These are phyloP conservation scores for Clonostachys chloroleuca DNA, from an alignment of 2,329 filamentous ascomycete genomes.

Conservation along the genomic window DNA sequence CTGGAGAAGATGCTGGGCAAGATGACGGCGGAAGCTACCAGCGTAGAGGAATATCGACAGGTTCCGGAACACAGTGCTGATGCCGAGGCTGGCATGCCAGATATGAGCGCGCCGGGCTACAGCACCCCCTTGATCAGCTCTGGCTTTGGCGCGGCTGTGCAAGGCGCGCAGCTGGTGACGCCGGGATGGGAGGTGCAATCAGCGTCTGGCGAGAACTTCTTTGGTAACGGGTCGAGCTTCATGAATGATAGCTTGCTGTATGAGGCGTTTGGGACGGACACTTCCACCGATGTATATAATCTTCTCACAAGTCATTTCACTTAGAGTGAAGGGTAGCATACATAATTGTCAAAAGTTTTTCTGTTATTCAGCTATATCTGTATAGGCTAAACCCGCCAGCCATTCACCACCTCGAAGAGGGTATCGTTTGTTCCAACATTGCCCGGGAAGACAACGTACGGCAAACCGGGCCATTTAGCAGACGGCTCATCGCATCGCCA, in stretches of 20 bases:
- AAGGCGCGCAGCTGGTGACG: neutral
- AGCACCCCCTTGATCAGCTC: neutral
- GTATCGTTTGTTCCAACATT: slow-evolving; percentile 45
- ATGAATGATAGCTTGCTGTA: slow-evolving; percentile 17
- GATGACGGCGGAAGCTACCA: neutral
- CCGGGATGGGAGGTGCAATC: neutral
- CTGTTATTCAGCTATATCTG: neutral
- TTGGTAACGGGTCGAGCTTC: slow-evolving; percentile 9
- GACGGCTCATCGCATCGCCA: slow-evolving; percentile 53
- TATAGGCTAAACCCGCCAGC: slow-evolving; percentile 1
- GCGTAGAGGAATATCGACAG: neutral
- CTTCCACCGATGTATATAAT: slow-evolving; percentile 2
- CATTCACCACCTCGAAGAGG: slow-evolving; percentile 31
- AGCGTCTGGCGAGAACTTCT: slow-evolving; percentile 3
- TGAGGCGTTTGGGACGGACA: slow-evolving; percentile 17
- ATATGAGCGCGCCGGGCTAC: neutral
- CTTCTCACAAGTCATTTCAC: neutral
- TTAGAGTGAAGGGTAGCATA: neutral
- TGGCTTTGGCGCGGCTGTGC: neutral
- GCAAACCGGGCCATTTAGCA: slow-evolving; percentile 43
- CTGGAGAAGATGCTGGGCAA: slow-evolving; percentile 24
- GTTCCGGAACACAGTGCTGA: slow-evolving; percentile 1
- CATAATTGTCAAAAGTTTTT: neutral
- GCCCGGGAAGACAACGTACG: slow-evolving; percentile 52
- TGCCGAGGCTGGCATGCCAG: neutral